Evolutionary conservation across 306 rosid species (phyloP), one percentile per base, ranked within the genome.

Genomic region (Hippophae rhamnoides): DNA sequence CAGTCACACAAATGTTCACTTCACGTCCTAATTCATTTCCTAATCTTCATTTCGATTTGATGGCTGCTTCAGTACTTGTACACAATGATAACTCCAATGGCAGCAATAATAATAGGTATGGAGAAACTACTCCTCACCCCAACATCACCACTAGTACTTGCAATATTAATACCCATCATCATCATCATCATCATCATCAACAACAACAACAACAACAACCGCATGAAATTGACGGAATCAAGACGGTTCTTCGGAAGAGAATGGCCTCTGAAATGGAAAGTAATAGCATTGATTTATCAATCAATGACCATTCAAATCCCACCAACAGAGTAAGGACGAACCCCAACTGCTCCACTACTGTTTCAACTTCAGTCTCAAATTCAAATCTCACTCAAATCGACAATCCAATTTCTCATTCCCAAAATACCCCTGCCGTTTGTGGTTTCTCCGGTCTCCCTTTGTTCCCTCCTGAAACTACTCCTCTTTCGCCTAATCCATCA

Each of bases 401-500:
- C n/a, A 57, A 73, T 45, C 62, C 62, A 27, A 62, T 66, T 3
- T 69, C 42, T 67, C 70, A 52, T 73, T 69, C 55, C n/a, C 74
- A 59, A 48, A 52, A 66, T 13, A n/a, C 74, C 8, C 97, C 95
- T 45, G 72, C 82, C 3, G 86, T 90, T 0, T 90, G 97, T 64
- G 96, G 97, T 12, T 90, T 90, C 66, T 90, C 97, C 0, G 97
- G 97, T 14, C 72, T 90, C 41, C 98, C 98, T 18, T 65, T 90
- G 59, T 90, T 90, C 65, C 95, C 94, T 9, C 83, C 94, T 1
- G 88, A 84, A 57, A 74, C 43, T 46, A 58, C 18, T 51, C 12
- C 63, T 11, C 49, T 56, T 0, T 9, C 54, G 7, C 11, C 44
- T 42, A 72, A 65, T 41, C 76, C 38, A 10, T 25, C 85, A 0